A percentile compares a stretch with the other conserved stretches of the same genome.
Conservation (phyloP, 805 yeast species). For the Wickerhamiella spandovensis region DNA sequence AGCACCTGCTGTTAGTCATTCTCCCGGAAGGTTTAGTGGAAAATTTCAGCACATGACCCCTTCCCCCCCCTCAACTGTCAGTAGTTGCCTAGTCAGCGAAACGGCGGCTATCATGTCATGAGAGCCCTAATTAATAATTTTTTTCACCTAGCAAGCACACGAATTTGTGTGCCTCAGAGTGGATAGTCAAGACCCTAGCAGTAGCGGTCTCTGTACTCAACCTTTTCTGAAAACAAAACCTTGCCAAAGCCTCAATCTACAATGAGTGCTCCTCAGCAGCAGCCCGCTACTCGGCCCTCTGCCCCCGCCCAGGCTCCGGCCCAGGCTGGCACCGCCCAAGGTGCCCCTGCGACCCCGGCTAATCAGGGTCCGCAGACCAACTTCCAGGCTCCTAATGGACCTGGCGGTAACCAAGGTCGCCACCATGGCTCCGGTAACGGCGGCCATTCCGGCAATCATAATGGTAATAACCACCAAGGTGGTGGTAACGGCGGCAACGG, state of each 20-base stretch:
- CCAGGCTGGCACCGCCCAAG: background rate
- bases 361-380: background rate
- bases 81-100: background rate
- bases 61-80: no score
- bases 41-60: background rate
- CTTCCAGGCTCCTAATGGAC: background rate
- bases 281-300: background rate
- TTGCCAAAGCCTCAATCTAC: background rate
- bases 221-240: background rate
- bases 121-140: slow-evolving; percentile 1
- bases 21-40: background rate
- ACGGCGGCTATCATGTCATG: background rate
- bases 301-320: background rate
- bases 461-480: background rate
- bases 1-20: no score
- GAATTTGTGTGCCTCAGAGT: background rate
- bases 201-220: background rate
- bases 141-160: slow-evolving; percentile 2
- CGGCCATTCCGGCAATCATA: background rate
- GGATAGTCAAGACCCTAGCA: background rate
- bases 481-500: background rate
- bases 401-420: background rate
- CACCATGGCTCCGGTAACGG: background rate
- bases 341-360: background rate
- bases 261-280: slow-evolving; percentile 1